Percentiles rank a stretch among this genome's conserved stretches.
These are phyloP conservation scores for Cladosporium sp. DNA, from an alignment of 2,329 filamentous ascomycete genomes.

Conservation along the genomic window DNA sequence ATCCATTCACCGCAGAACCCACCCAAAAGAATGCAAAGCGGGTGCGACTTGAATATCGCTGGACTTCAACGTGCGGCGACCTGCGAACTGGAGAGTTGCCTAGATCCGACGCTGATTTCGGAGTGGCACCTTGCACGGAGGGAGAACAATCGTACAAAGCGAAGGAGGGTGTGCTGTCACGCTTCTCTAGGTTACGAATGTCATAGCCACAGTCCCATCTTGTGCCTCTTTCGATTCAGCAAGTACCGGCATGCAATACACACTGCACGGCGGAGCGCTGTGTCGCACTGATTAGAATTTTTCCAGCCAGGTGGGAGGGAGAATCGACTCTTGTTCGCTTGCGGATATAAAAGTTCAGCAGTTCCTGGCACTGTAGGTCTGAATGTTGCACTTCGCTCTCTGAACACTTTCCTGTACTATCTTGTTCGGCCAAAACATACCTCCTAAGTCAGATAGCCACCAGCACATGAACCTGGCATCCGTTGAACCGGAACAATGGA, in stretches of 20 bases:
- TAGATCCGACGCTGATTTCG: background rate
- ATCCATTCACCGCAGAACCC: background rate
- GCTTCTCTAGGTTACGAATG: too few species aligned
- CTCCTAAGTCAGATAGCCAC: background rate
- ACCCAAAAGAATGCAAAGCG: background rate
- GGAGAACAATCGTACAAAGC: background rate
- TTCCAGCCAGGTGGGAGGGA: too few species aligned
- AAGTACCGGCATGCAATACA: background rate
- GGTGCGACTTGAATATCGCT: background rate
- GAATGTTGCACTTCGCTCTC: background rate
- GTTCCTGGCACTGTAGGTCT: too few species aligned
- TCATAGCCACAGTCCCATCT: too few species aligned
- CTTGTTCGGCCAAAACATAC: background rate
- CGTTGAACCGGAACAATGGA: background rate
- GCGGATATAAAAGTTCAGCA: too few species aligned
- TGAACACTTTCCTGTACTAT: background rate
- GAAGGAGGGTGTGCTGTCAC: too few species aligned
- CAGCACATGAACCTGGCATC: slow-evolving; percentile 13
- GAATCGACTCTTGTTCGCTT: background rate
- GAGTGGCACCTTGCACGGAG: background rate
- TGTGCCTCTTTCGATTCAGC: background rate
- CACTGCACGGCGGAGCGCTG: too few species aligned
- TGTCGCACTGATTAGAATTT: too few species aligned
- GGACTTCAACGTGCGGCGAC: background rate
- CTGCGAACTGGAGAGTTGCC: background rate